Evolutionary conservation across 1,139 yeast species (phyloP).

Genomic region (Yamadazyma friedrichii): DNA sequence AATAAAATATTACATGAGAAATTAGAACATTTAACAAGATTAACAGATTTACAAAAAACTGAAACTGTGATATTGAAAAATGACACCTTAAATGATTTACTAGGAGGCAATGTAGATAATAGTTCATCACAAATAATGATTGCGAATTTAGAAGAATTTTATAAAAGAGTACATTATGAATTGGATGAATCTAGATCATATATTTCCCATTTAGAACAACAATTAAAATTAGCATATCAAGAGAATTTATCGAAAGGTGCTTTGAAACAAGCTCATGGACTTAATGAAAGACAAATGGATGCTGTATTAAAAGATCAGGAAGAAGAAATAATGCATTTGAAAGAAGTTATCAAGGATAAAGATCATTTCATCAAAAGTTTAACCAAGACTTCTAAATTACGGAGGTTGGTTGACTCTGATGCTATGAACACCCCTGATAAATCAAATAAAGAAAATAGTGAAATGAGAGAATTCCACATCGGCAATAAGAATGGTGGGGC

Average conservation of each 20-base stretch:
- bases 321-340: slow-evolving; percentile 67
- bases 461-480: slow-evolving; percentile 13
- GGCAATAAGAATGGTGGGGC: slow-evolving; percentile 12
- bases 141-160: slow-evolving; percentile 48
- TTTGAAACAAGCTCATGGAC: slow-evolving; percentile 10
- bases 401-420: slow-evolving; percentile 45
- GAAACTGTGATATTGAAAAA: slow-evolving; percentile 55
- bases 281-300: slow-evolving; percentile 15
- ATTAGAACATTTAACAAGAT: slow-evolving; percentile 64
- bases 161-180: slow-evolving; percentile 44
- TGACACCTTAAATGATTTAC: slow-evolving; percentile 52
- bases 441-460: slow-evolving; percentile 11
- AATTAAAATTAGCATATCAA: slow-evolving; percentile 36
- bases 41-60: slow-evolving; percentile 57
- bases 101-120: slow-evolving; percentile 33
- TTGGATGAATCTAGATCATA: slow-evolving; percentile 65
- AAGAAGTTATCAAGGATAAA: slow-evolving; percentile 60
- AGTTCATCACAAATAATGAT: slow-evolving; percentile 36
- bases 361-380: slow-evolving; percentile 79
- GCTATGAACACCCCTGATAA: slow-evolving; percentile 16
- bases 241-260: slow-evolving; percentile 11
- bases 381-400: slow-evolving; percentile 54
- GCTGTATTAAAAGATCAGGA: slow-evolving; percentile 53
- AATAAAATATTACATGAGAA: slow-evolving; percentile 61
- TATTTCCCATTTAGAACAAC: slow-evolving; percentile 60